phyloP scores from a whole-genome alignment of 768 basidiomycete species.

The Phanerodontia chrysosporium region DNA sequence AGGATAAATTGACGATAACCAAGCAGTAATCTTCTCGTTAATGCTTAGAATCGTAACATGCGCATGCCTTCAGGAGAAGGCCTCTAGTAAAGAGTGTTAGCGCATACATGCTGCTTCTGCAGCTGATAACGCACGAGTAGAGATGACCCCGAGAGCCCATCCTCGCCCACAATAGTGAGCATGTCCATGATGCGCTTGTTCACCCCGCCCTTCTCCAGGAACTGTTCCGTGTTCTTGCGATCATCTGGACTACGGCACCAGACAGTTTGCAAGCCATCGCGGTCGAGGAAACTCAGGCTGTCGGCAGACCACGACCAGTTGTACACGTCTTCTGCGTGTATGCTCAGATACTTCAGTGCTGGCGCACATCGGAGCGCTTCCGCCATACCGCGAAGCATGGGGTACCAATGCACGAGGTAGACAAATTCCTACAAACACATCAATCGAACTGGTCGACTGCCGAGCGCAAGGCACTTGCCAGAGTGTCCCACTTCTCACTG shows the following conservation, averaged over 20 bases:
- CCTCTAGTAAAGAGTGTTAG: too few relatives aligned
- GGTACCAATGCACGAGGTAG: background rate
- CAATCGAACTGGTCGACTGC: background rate
- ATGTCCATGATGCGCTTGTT: background rate
- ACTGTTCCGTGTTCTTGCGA: background rate
- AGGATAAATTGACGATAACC: too few relatives aligned
- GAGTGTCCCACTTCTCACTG: background rate
- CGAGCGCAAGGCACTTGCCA: background rate
- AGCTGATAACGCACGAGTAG: background rate
- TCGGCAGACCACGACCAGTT: background rate
- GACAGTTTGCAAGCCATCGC: background rate
- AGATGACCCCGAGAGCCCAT: background rate
- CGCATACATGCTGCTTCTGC: background rate
- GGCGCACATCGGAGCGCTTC: background rate
- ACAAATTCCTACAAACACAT: background rate
- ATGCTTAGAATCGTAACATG: too few relatives aligned
- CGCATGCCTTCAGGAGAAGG: too few relatives aligned
- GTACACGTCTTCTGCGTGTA: background rate
- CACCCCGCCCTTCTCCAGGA: background rate
- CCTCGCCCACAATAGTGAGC: background rate
- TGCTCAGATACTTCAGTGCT: background rate
- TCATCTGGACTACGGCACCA: background rate
- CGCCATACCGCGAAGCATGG: background rate
- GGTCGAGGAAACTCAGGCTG: background rate
- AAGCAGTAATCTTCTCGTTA: too few relatives aligned